Percentiles rank a stretch among this genome's conserved stretches.
Evolutionary conservation across 139 green algal genomes (phyloP).

Genomic region (Chlorella sp.): DNA sequence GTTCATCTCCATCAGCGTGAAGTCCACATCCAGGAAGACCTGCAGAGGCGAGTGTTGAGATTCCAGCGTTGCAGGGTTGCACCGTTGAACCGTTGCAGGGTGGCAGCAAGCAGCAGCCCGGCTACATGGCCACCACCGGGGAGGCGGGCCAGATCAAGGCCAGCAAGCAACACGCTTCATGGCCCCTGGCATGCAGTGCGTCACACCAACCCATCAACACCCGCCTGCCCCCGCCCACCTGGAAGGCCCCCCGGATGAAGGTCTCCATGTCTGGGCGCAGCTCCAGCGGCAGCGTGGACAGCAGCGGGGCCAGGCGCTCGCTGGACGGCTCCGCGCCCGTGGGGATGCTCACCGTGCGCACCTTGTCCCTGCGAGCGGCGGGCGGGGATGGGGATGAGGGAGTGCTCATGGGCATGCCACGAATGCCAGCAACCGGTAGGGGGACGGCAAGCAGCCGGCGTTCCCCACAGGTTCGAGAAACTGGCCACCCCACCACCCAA

Average conservation of each 20-base stretch:
- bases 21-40: constrained; percentile 79
- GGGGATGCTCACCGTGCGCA: constrained; percentile 66
- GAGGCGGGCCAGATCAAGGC: neutral
- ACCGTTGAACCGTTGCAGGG: too few relatives aligned
- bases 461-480: too few relatives aligned
- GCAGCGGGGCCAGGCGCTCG: constrained; percentile 70
- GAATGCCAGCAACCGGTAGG: too few relatives aligned
- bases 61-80: neutral
- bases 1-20: constrained; percentile 95
- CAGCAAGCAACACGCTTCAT: neutral
- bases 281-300: constrained; percentile 76
- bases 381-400: too few relatives aligned
- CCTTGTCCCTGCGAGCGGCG: constrained; percentile 4
- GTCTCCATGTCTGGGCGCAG: constrained; percentile 66
- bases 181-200: neutral
- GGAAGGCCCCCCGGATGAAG: constrained; percentile 63
- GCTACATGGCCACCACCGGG: neutral
- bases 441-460: too few relatives aligned
- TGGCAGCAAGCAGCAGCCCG: neutral
- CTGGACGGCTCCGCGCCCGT: constrained; percentile 33
- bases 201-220: neutral
- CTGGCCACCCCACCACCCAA: too few relatives aligned
- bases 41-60: neutral
- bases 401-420: too few relatives aligned
- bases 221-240: constrained; percentile 15